Evolutionary conservation across 768 basidiomycete species (phyloP), one percentile per base, ranked within the genome.

Genomic region (Mrakia frigida): DNA sequence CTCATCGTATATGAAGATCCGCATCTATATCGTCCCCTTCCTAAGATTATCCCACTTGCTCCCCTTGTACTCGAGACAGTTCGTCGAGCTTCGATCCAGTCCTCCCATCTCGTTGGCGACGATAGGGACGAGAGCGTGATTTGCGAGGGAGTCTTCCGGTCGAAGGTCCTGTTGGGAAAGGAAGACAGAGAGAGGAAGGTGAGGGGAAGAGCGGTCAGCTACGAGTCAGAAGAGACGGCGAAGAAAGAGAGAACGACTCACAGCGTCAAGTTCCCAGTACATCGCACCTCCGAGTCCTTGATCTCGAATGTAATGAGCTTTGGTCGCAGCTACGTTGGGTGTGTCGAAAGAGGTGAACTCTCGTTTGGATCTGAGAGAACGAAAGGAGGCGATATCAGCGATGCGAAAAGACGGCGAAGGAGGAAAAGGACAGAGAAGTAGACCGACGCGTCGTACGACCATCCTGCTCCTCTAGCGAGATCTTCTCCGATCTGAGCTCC

Each of bases 331-430:
- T 79, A 92, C 89, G 79, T 88, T 84, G 25, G 90, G 91, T 0
- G 88, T 89, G 81, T 94, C 92, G 81, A 88, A 96, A 81, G 90
- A 90, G 79, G 95, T 85, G 89, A 93, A 89, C 84, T 97, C 94
- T 78, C 86, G 86, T 80, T 85, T 91, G 61, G 85, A 53, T 4
- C 72, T 73, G 39, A 2, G 23, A 43, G 25, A 7, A 33, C 7
- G 31, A 31, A 63, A 6, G 21, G 43, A 33, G 53, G 41, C 21
- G 25, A n/a, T 21, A 31, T 50, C 61, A 63, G 61, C 61, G 6
- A 35, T 39, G 35, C 60, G 61, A 23, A 21, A 16, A 37, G 63
- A n/a, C n/a, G n/a, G n/a, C n/a, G 10, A 23, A 67, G 10, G 43
- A 50, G n/a, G 52, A 43, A 46, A 23, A 41, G 16, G 35, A 7